Base-by-base conservation (phyloP, 352 stramenopile species). In the Pythium apleroticum region DNA sequence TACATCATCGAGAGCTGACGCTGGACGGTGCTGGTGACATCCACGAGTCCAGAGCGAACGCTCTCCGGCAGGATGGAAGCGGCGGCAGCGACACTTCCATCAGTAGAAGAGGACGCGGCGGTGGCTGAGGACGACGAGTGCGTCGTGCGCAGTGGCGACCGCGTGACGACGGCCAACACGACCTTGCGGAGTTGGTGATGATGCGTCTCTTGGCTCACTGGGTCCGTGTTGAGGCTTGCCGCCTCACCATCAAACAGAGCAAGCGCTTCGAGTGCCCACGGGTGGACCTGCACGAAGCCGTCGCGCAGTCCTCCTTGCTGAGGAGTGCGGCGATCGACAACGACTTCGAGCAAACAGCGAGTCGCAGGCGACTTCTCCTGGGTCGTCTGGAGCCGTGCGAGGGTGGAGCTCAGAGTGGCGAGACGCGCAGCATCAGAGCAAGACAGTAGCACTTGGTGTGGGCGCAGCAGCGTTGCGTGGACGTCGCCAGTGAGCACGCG, bases 401-500 rank as follows among this genome's bases (percentile, higher is more conserved):
- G 62, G 1, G 65, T 54, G 11, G 79, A 28, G 14, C 39, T 48
- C 17, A 9, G 27, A 10, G 35, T 20, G 11, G 28, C 12, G 10
- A 68, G 56, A 0, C 63, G 35, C n/a, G 17, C 25, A 25, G 78
- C 80, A n/a, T 85, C 77, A 8, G 56, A 20, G 10, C 37, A 37
- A 0, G 78, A 55, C 22, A 90, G 15, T 1, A 88, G 60, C 19
- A 86, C 20, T 52, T 90, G 81, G 52, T 90, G 75, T 25, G 81
- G 70, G 46, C 80, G 78, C 59, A 90, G 65, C 3, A 71, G 57
- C 28, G 64, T 35, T 15, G 68, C 68, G 28, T 54, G 20, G 22
- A 59, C 46, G 58, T 78, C 72, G 14, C 68, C 72, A 30, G 49
- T 71, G 35, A 57, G 28, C 28, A 71, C 57, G 49, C 56, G 55